Evolutionary conservation across 805 yeast genomes (phyloP).

Genomic region (Yamadazyma laniorum): DNA sequence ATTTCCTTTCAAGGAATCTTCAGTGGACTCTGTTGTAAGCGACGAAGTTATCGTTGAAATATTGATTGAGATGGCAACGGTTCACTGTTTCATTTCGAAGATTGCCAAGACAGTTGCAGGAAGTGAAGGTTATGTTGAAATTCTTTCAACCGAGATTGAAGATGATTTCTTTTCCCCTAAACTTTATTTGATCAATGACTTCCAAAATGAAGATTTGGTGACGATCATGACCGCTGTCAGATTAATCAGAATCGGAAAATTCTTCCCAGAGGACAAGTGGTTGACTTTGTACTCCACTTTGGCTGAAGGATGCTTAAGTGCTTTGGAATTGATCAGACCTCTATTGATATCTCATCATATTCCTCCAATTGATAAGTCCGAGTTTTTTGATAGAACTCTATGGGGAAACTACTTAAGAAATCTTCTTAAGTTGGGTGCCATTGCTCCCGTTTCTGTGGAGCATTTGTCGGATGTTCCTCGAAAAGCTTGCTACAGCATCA

Average conservation of each 20-base stretch:
- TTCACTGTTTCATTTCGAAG: constrained; percentile 56
- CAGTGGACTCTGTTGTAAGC: constrained; percentile 72
- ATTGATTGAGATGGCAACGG: constrained; percentile 62
- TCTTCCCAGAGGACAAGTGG: constrained; percentile 73
- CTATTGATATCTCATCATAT: constrained; percentile 48
- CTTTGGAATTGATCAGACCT: constrained; percentile 53
- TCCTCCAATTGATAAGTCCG: constrained; percentile 52
- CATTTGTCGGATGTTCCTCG: constrained; percentile 71
- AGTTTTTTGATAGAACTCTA: constrained; percentile 52
- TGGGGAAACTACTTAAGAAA: constrained; percentile 70
- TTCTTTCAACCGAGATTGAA: constrained; percentile 30
- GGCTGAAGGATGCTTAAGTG: constrained; percentile 53
- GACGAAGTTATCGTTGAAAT: constrained; percentile 71
- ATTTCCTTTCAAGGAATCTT: constrained; percentile 61
- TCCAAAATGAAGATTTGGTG: constrained; percentile 43
- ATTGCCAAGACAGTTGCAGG: constrained; percentile 45
- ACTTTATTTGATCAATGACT: constrained; percentile 38
- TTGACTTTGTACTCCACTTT: constrained; percentile 60
- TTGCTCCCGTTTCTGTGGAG: constrained; percentile 68
- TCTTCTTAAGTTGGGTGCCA: constrained; percentile 55
- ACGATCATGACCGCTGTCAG: constrained; percentile 50
- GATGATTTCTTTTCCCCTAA: constrained; percentile 42
- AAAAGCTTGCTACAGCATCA: constrained; percentile 62
- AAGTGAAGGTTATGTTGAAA: constrained; percentile 41
- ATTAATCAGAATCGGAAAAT: constrained; percentile 50